Base-by-base conservation (phyloP, 148 eudicot species). In the Selenicereus undatus region DNA sequence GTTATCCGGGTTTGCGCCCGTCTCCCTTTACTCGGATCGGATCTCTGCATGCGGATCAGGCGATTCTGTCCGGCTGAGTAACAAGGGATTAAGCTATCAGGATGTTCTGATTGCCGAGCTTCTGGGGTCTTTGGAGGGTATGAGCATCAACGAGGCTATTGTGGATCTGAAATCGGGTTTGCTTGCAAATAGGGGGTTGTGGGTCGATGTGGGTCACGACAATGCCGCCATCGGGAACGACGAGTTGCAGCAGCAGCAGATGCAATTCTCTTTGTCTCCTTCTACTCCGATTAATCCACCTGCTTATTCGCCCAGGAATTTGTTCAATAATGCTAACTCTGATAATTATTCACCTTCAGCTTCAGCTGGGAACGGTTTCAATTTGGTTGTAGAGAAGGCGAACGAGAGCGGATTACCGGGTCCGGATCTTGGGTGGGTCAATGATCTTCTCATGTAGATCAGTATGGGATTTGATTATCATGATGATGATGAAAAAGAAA, bases 361-460 rank as follows among this genome's bases (percentile, higher is more conserved):
- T 30, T 48, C 32, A 32, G 32, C 89, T 26, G 79, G 48, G 0
- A 36, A 62, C 26, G 86, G 73, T 42, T 77, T 71, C 77, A 68
- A 72, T 78, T 48, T n/a, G 60, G 4, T 39, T 78, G 89, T 86
- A 17, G 87, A 85, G 27, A 84, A 79, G 65, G 65, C 4, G 36
- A 82, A n/a, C 26, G 88, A 82, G 14, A 83, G 68, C 39, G 85
- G 82, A 5, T 29, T 43, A 10, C 85, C 27, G 58, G 88, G 92
- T 21, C 97, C 97, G 22, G 95, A 93, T 91, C 83, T 93, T 24
- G 97, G 89, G 27, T 93, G 97, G 97, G 97, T 93, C 72, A 91
- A 93, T 85, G 97, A 93, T 78, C 91, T 93, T 22, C 89, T 91
- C 1, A 84, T 78, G 72, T 84, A 79, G 75, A 77, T 72, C 42